phyloP scores from a whole-genome alignment of 805 yeast genomes.

The Pichia rugopelliculosa region DNA sequence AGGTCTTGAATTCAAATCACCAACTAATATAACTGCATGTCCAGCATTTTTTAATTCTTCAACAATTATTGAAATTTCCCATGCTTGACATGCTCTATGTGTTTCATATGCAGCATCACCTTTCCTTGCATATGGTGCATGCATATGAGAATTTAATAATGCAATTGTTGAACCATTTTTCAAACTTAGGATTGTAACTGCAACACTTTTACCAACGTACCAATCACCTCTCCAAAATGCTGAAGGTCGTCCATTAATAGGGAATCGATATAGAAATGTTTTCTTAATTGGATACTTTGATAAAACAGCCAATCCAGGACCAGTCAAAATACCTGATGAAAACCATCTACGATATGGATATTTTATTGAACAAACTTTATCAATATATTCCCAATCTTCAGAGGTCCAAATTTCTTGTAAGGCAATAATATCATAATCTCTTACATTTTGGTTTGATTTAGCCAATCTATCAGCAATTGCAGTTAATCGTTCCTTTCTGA shows the following conservation, averaged over 20 bases:
- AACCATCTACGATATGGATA: slow-evolving; percentile 67
- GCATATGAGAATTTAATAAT: slow-evolving; percentile 88
- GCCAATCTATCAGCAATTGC: slow-evolving; percentile 70
- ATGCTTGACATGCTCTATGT: slow-evolving; percentile 91
- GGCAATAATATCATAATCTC: slow-evolving; percentile 74
- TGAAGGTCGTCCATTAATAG: slow-evolving; percentile 88
- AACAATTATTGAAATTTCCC: slow-evolving; percentile 79
- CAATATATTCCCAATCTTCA: slow-evolving; percentile 70
- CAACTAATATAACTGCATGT: slow-evolving; percentile 80
- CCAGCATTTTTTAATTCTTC: slow-evolving; percentile 61
- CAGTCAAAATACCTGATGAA: slow-evolving; percentile 78
- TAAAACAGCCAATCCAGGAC: slow-evolving; percentile 86
- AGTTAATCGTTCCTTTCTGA: slow-evolving; percentile 51
- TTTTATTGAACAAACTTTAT: slow-evolving; percentile 32
- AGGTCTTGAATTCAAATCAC: slow-evolving; percentile 87
- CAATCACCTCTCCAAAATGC: slow-evolving; percentile 95
- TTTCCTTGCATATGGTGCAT: slow-evolving; percentile 78
- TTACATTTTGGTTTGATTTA: not conserved
- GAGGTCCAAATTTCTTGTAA: slow-evolving; percentile 93
- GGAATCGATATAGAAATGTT: slow-evolving; percentile 75
- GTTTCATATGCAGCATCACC: slow-evolving; percentile 90
- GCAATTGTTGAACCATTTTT: slow-evolving; percentile 51
- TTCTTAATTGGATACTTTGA: slow-evolving; percentile 78
- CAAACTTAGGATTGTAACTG: slow-evolving; percentile 62
- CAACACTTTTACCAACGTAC: slow-evolving; percentile 89